Base-by-base conservation (phyloP, 352 stramenopile genomes). In the Phytophthora capsici region DNA sequence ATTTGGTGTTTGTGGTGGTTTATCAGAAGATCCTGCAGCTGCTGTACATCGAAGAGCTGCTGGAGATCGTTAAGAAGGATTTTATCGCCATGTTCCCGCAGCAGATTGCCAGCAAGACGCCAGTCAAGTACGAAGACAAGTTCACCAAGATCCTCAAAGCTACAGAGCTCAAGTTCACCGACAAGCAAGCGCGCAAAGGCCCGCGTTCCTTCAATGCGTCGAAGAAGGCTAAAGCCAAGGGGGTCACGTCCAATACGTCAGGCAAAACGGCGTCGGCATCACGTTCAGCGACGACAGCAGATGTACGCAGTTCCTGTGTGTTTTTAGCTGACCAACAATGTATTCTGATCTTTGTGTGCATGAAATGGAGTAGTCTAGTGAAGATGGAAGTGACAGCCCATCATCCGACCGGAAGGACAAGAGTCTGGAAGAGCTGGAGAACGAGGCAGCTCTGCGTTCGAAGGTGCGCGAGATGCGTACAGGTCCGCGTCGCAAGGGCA, bases 11-110 rank as follows among this genome's bases (percentile, higher is more conserved):
- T 52, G 93, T 97, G 37, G 88, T 96, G 44, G 90, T 97, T 4
- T 97, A 96, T 63, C 90, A 98, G 69, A 96, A 94, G 65, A 94
- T 96, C 47, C 63, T 97, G 50, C 87, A 96, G 66, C 75, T 97
- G 52, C 74, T 95, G 41, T 98, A 97, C 73, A 86, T 97, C 26
- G 91, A 97, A 25, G 91, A 98, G 57, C 75, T 98, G 44, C 84
- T 97, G 20, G 88, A 97, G 52, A 81, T 80, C 30, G 90, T 98
- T 38, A 93, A 93, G 62, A 88, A 84, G 69, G 88, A 94, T 45
- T 93, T 95, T 59, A 75, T 93, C 22, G 65, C 71, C 26, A 62
- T 78, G 25, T 96, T 95, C 66, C 84, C 79, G 9, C 77, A 88
- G 28, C 79, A 92, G 73, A 94, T 96, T 52, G 71, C 73, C 28